Evolutionary conservation across 1,139 yeast species (phyloP), one percentile per base, ranked within the genome.

Genomic region (Geotrichum phurueaensis): DNA sequence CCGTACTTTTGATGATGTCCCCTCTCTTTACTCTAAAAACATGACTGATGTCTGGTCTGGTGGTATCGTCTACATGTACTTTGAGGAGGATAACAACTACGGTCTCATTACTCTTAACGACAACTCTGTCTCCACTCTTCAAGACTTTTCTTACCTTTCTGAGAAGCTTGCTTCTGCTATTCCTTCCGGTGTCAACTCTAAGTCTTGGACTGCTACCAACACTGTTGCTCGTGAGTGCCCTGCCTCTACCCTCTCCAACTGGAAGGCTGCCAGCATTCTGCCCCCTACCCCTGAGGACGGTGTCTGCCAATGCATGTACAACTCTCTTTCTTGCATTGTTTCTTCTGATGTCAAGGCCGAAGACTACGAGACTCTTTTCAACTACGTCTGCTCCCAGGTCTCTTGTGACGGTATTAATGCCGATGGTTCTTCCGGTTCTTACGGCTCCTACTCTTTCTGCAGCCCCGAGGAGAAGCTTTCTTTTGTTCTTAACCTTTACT

Each of bases 41-140:
- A 89, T 94, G 97, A 77, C 85, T 47, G 80, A 81, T 45, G 91
- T 87, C 2, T 92, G 91, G 73, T 84, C 94, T 63, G 99, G 99
- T 10, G 99, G 99, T 0, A 78, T 94, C 62, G 96, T 90, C 3
- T 94, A 94, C 73, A 98, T 94, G 74, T 94, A 82, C 75, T 83
- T 92, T 10, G 90, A 90, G 73, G 98, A 89, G 70, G 83, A 85
- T 22, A 90, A 90, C 73, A 84, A 88, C 70, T 94, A 92, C 75
- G 99, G 99, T 0, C 78, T 94, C 48, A 96, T 94, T 9, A 23
- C 58, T 36, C 48, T 59, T 20, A 12, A 22, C 4, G 77, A 75
- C 65, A 76, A 75, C 62, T 81, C 81, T 65, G 84, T 85, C 76
- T 76, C 83, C 60, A 77, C 81, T 60, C 73, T 89, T 72, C 75